Conservation (phyloP, 495 filamentous ascomycete genomes). For the Talaromyces proteolyticus region DNA sequence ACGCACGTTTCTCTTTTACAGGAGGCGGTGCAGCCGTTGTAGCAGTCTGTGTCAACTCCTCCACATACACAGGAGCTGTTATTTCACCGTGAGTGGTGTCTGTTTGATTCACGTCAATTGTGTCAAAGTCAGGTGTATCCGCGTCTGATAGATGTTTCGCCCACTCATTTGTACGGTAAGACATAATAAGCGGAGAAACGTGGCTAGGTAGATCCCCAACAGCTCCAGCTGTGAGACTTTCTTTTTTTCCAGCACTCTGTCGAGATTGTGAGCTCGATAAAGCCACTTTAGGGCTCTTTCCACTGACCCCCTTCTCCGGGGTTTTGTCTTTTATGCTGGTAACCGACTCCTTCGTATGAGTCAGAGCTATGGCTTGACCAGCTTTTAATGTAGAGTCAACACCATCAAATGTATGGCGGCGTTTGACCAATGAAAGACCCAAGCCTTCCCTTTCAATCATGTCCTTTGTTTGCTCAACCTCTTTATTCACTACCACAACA, state of each 20-base stretch:
- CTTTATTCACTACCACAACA: too few relatives aligned
- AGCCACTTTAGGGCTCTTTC: not conserved
- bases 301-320: not conserved
- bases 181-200: constrained; percentile 64
- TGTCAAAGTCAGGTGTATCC: constrained; percentile 67
- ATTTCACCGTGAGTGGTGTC: constrained; percentile 33
- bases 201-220: constrained; percentile 34
- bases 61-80: constrained; percentile 53
- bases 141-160: constrained; percentile 81
- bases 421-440: not conserved
- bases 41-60: constrained; percentile 65
- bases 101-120: constrained; percentile 27
- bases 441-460: constrained; percentile 1
- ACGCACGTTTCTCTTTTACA: constrained; percentile 17
- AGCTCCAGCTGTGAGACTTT: constrained; percentile 24
- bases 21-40: constrained; percentile 39
- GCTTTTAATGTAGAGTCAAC: not conserved
- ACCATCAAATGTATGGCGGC: constrained; percentile 6
- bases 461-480: too few relatives aligned
- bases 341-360: not conserved
- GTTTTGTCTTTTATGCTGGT: not conserved
- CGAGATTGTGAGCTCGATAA: constrained; percentile 1
- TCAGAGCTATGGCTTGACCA: not conserved
- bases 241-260: constrained; percentile 17
- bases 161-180: constrained; percentile 94